Evolutionary conservation across 768 basidiomycete species (phyloP), one percentile per base, ranked within the genome.

Genomic region (Xerocomellus intermedius): DNA sequence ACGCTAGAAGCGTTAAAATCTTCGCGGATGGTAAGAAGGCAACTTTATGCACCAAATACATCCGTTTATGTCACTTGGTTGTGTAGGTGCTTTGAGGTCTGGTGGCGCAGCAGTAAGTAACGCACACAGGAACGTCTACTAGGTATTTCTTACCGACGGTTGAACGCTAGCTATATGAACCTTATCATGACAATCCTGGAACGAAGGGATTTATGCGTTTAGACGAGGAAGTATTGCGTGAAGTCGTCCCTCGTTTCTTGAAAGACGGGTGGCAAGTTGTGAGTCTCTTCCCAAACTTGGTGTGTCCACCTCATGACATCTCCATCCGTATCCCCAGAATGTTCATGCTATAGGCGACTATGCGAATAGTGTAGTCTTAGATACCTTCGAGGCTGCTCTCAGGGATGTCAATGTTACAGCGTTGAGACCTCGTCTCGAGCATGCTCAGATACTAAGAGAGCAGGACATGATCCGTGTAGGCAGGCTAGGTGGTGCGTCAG

Each of bases 231-330:
- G 73, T 82, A 38, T 77, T 95, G 44, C 78, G 77, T 39, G 74
- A 81, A 32, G 26, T 30, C 30, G 84, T 94, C 52, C 82, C 82
- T 6, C 78, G 75, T 52, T 94, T 89, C 70, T 68, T 94, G 58
- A 75, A 79, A 42, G 88, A 91, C 68, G 89, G 87, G 3, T 95
- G 93, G 92, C 92, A 96, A 79, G 90, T 93, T 57, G 93, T 93
- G 68, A 71, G 89, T 76, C 33, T 76, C 32, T 28, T 42, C 33
- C 14, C 12, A 17, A 44, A 24, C 24, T 28, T 14, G 22, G 21
- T 45, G 33, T 26, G 8, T 33, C n/a, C 41, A 17, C 19, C 6
- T 42, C 3, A 21, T 19, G 6, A 26, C 33, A 53, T 48, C 44
- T 53, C 48, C 6, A 50, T 30, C 44, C 21, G 10, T 37, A 56